phyloP scores from a whole-genome alignment of 2,329 filamentous ascomycete genomes.

The Aspergillus nomiae region DNA sequence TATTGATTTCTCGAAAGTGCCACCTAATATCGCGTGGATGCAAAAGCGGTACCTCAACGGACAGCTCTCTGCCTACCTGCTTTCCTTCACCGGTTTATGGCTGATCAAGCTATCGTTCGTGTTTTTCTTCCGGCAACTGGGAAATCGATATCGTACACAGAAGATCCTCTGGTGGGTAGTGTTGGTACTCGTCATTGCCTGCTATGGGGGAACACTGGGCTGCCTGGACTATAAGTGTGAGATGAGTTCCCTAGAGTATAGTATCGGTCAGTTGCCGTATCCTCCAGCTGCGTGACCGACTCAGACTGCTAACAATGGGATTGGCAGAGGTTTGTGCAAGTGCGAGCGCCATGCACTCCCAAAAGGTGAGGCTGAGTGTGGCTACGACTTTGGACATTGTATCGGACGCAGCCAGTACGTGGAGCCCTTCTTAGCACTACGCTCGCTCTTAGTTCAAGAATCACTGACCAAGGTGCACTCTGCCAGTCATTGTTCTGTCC shows the following conservation, averaged over 20 bases:
- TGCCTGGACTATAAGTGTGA: conserved; percentile 6
- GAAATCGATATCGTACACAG: conserved; percentile 6
- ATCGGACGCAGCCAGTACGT: conserved; percentile 10
- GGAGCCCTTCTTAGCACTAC: not conserved
- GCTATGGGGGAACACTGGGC: not conserved
- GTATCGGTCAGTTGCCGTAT: not conserved
- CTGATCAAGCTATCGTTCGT: conserved; percentile 8
- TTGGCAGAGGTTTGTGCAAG: conserved; percentile 3
- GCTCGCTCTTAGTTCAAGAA: not conserved
- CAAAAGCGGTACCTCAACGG: not conserved
- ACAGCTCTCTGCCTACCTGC: conserved; percentile 7
- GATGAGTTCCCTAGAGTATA: not conserved
- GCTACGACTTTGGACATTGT: conserved; percentile 5
- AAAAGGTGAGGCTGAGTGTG: not conserved
- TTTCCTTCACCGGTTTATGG: conserved; percentile 3
- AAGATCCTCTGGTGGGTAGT: conserved; percentile 9
- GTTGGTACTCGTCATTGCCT: not conserved
- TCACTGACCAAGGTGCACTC: not conserved
- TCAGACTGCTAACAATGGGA: not conserved
- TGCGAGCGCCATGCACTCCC: not conserved
- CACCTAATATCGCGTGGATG: not conserved
- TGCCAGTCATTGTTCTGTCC: conserved; percentile 8
- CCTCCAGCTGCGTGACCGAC: not conserved
- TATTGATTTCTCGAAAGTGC: not conserved
- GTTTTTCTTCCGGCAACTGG: conserved; percentile 9